phyloP scores from a whole-genome alignment of 306 rosid species.

The Gillenia trifoliata region DNA sequence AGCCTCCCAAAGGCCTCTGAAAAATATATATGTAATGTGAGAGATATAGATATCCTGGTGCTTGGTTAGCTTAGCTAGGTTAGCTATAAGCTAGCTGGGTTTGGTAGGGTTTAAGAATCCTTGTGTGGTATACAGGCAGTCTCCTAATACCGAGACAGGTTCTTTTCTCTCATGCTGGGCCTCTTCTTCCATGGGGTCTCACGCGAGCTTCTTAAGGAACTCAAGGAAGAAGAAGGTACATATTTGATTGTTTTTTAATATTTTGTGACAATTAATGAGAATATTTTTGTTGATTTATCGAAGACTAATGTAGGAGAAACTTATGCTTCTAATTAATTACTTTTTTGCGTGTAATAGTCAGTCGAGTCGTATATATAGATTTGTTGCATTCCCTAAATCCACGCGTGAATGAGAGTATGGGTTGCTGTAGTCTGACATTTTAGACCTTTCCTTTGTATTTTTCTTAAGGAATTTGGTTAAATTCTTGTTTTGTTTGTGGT shows the following conservation, averaged over 20 bases:
- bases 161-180: conserved; percentile 42
- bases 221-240: conserved; percentile 4
- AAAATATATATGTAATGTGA: too few relatives aligned
- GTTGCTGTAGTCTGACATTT: not conserved
- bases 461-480: not conserved
- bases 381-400: not conserved
- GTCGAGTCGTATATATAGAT: not conserved
- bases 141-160: conserved; percentile 50
- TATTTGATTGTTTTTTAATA: not conserved
- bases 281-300: not conserved
- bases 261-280: not conserved
- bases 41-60: too few relatives aligned
- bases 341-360: not conserved
- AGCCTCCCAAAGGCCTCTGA: conserved; percentile 16
- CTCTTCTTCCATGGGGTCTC: conserved; percentile 26
- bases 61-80: not conserved
- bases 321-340: not conserved
- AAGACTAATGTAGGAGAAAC: not conserved
- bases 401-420: too few relatives aligned
- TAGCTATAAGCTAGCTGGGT: not conserved
- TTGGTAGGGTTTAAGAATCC: not conserved
- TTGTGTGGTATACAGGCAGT: conserved; percentile 39
- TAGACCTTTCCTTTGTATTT: not conserved
- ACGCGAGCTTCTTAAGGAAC: not conserved
- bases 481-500: not conserved